phyloP scores from a whole-genome alignment of 345 rosid genomes.

The Syzygium grande region DNA sequence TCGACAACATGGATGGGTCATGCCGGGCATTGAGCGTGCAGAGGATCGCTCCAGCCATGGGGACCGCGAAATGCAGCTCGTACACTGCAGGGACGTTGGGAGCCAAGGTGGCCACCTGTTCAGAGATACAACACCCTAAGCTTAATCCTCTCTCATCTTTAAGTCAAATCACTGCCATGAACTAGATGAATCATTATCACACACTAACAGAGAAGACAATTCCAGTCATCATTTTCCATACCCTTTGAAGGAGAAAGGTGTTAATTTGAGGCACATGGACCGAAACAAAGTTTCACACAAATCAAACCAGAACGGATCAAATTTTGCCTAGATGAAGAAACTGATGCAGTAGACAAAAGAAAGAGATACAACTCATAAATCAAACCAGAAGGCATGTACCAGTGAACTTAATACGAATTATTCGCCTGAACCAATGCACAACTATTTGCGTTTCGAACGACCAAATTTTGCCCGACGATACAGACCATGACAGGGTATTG shows the following conservation, averaged over 20 bases:
- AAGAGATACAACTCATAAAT: not conserved
- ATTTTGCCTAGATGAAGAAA: not conserved
- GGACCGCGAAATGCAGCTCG: slow-evolving; percentile 82
- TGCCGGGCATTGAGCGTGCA: slow-evolving; percentile 63
- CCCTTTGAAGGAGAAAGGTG: not conserved
- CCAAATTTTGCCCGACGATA: not conserved
- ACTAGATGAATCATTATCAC: not conserved
- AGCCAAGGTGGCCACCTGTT: slow-evolving; percentile 61
- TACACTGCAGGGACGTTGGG: slow-evolving; percentile 77
- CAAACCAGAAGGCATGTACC: not conserved
- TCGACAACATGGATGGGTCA: slow-evolving; percentile 44
- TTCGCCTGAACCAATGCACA: not conserved
- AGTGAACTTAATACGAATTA: not conserved
- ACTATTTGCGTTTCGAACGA: not conserved
- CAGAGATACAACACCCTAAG: not conserved
- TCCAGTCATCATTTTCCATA: not conserved
- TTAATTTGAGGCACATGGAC: not conserved
- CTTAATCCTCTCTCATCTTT: not conserved
- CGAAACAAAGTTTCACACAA: not conserved
- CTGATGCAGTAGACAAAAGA: not conserved
- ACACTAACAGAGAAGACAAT: not conserved
- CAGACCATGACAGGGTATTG: not conserved
- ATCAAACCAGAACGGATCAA: not conserved
- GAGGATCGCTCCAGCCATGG: slow-evolving; percentile 71
- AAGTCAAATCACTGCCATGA: not conserved